These are phyloP conservation scores for Parafenestella ontariensis DNA, from an alignment of 2,329 filamentous ascomycete genomes.

Conservation along the genomic window DNA sequence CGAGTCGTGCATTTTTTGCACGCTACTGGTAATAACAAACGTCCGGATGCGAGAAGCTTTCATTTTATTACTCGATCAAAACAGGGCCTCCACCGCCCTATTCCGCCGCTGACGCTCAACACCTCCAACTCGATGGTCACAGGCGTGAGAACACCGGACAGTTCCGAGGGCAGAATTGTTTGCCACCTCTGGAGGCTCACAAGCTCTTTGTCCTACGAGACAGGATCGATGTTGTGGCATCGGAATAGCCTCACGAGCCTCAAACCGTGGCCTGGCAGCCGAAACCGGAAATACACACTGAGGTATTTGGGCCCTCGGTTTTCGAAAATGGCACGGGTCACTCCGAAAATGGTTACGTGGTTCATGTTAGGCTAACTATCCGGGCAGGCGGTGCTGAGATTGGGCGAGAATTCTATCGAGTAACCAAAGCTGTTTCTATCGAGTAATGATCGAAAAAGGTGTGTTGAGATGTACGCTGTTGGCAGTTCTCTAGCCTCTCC, in stretches of 20 bases:
- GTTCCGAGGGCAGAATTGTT: background rate
- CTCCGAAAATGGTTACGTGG: slow-evolving; percentile 29
- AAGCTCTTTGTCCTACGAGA: background rate
- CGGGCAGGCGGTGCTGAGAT: slow-evolving; percentile 16
- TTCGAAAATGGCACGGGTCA: slow-evolving; percentile 21
- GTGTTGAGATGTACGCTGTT: slow-evolving; percentile 35
- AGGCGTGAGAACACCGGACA: background rate
- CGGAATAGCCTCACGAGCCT: background rate
- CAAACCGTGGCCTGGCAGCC: background rate
- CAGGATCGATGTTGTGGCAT: background rate
- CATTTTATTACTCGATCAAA: slow-evolving; percentile 47
- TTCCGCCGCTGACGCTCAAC: slow-evolving; percentile 18
- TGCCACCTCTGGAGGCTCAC: background rate
- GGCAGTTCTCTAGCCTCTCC: slow-evolving; percentile 32
- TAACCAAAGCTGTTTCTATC: slow-evolving; percentile 28
- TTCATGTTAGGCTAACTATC: slow-evolving; percentile 16
- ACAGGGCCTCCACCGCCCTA: slow-evolving; percentile 22
- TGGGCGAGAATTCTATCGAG: slow-evolving; percentile 32
- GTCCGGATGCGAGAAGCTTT: slow-evolving; percentile 1
- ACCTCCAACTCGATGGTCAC: slow-evolving; percentile 1
- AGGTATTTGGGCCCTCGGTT: slow-evolving; percentile 9
- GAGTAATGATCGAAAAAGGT: slow-evolving; percentile 38
- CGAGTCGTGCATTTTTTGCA: slow-evolving; percentile 12
- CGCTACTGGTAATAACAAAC: slow-evolving; percentile 18
- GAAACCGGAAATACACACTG: background rate